Conservation (phyloP, 208 protist genomes). For the Wallacemonas sp. region DNA sequence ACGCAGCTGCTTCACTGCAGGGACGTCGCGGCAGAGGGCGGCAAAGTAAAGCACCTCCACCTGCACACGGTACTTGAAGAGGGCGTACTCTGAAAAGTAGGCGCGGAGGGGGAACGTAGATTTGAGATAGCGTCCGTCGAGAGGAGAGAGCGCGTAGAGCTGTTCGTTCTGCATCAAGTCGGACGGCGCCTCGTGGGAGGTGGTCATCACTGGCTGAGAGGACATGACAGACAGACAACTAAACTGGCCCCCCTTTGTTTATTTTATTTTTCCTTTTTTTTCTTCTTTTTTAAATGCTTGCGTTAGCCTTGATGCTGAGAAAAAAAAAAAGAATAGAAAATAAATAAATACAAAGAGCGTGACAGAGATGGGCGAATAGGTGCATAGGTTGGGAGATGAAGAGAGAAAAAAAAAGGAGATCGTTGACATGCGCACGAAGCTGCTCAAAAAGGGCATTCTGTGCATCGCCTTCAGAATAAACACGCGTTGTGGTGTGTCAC, state of each 20-base stretch:
- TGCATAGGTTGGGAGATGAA: neutral
- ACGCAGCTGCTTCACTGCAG: slow-evolving; percentile 50
- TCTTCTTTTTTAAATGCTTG: neutral
- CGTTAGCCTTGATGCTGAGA: neutral
- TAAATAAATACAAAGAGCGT: neutral
- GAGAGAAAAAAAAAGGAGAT: too few relatives aligned
- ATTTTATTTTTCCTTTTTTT: neutral
- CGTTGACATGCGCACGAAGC: too few relatives aligned
- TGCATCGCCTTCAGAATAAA: too few relatives aligned
- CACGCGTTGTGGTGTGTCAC: too few relatives aligned
- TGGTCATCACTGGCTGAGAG: slow-evolving; percentile 18
- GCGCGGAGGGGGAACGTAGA: slow-evolving; percentile 58
- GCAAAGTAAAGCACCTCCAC: slow-evolving; percentile 93
- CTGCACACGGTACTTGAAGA: slow-evolving; percentile 90
- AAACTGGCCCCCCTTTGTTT: neutral
- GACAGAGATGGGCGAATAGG: neutral
- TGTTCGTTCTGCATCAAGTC: slow-evolving; percentile 33
- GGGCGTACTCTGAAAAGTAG: slow-evolving; percentile 93
- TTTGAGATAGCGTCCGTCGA: slow-evolving; percentile 94
- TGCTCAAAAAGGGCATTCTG: too few relatives aligned
- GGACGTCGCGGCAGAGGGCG: slow-evolving; percentile 71
- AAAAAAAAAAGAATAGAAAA: too few relatives aligned
- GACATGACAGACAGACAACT: neutral
- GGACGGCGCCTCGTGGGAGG: slow-evolving; percentile 11
- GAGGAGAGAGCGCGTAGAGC: slow-evolving; percentile 90